Evolutionary conservation across 2,329 filamentous ascomycete species (phyloP), one percentile per base, ranked within the genome.

Genomic region (Penicillium hordei): DNA sequence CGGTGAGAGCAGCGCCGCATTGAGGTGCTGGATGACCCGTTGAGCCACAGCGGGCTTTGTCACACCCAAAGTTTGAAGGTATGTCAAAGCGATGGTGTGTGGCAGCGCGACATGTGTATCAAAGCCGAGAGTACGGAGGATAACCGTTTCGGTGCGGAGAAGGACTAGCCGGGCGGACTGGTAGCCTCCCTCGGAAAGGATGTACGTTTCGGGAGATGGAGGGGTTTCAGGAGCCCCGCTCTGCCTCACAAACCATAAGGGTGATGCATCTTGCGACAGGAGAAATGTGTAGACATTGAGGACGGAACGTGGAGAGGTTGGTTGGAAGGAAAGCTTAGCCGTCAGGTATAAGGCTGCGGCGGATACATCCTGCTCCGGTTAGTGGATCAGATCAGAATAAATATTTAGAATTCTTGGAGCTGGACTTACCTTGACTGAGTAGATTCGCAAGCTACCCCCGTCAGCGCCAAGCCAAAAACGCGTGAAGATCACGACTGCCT

Each of bases 201-300:
- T 89, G 76, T 89, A 89, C 7, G 79, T 74, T 38, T 79, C 73
- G 0, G 86, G 78, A 40, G 85, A 76, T 5, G 73, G 64, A 44
- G 61, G 69, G 29, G 71, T 60, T 15, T 70, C 59, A 2, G 67
- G 58, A 10, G 62, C 51, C 17, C 72, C 69, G 25, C 63, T 53
- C 6, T 68, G 64, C 59, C 72, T 71, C 67, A 72, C 61, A 71
- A 72, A 71, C 78, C 77, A 73, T 81, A 82, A 71, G 27, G 82
- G 78, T 0, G 86, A 88, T 25, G 79, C 76, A 1, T 76, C 68
- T 46, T 83, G 73, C 0, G 89, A 90, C 39, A 87, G 77, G 5
- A 97, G 86, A 74, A 93, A 96, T 39, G 86, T 83, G 75, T 95
- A 96, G 59, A 93, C 88, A 71, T 93, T 94, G 58, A 92, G 83